phyloP scores from a whole-genome alignment of 306 rosid species.

The Ormosia semicastrata region DNA sequence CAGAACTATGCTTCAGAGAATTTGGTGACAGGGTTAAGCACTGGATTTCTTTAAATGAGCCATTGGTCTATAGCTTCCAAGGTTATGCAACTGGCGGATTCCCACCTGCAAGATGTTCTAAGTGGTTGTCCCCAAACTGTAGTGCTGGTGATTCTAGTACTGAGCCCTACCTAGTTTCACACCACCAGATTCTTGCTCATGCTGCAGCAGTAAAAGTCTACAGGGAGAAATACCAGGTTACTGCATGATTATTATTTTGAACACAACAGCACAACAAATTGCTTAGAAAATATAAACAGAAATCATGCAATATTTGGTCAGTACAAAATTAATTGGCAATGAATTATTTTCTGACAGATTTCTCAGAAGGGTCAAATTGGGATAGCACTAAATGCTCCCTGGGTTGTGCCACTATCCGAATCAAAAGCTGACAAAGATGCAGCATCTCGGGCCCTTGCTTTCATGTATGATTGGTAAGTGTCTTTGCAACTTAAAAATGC shows the following conservation, averaged over 20 bases:
- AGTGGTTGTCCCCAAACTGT: conserved; percentile 36
- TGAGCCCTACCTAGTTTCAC: conserved; percentile 57
- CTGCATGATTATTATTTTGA: neutral
- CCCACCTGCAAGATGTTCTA: conserved; percentile 59
- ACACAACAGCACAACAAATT: neutral
- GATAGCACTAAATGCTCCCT: conserved; percentile 44
- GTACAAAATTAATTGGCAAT: neutral
- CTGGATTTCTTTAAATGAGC: conserved; percentile 73
- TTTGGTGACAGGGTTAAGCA: conserved; percentile 75
- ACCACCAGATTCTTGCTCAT: conserved; percentile 58
- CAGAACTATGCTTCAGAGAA: conserved; percentile 59
- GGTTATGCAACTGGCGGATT: conserved; percentile 47
- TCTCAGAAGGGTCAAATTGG: conserved; percentile 66
- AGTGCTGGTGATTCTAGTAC: conserved; percentile 48
- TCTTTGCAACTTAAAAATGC: neutral
- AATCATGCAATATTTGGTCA: neutral
- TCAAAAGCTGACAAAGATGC: conserved; percentile 46
- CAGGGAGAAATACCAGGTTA: conserved; percentile 48
- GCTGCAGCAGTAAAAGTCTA: conserved; percentile 61
- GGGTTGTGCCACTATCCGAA: conserved; percentile 49
- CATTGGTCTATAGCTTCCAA: conserved; percentile 23
- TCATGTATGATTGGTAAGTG: conserved; percentile 52
- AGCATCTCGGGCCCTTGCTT: conserved; percentile 44
- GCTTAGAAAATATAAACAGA: neutral
- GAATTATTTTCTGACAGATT: conserved; percentile 26